Evolutionary conservation across 495 filamentous ascomycete species (phyloP), one percentile per base, ranked within the genome.

Genomic region (Tuber microsphaerosporum): DNA sequence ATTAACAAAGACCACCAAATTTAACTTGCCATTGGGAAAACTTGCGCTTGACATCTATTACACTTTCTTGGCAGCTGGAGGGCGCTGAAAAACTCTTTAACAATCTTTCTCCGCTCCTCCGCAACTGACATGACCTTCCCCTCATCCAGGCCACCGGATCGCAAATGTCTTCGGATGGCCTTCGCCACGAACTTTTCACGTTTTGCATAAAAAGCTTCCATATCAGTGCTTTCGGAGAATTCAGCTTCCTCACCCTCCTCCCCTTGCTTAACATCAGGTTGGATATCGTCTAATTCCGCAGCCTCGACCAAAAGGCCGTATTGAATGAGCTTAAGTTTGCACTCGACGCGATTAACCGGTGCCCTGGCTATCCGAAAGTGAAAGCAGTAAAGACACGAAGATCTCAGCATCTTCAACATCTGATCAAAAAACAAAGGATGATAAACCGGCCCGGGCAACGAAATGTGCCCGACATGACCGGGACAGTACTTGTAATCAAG

Each of bases 351-450:
- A 84, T 95, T 91, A 76, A 96, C 85, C 78, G 91, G 88, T 51
- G 87, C 85, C 71, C 91, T 90, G 34, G 91, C 85, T 84, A 97
- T 86, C 80, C 91, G 92, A 76, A 98, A 87, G 68, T 89, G 89
- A 79, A 92, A 90, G 85, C 96, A 99, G 84, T 94, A 97, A 72
- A 90, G 87, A 84, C 96, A 99, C 85, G 93, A 92, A 61, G 91
- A 90, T 73, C 92, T 89, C 46, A 99, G 86, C 26, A 99, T 85
- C 42, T 92, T 89, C 72, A 94, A 88, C 72, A 92, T 86, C 84
- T 97, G 94, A 83, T 96, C 93, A 86, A 99, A 91, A 84, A 97
- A 97, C 0, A 92, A 91, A 39, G 93, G 91, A 85, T 97, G 94
- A 83, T 97, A 99, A 71, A 97, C 90, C 68, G 91, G 92, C 17